Evolutionary conservation across 441 rosid genomes (phyloP).

Genomic region (Euphorbia corollata): DNA sequence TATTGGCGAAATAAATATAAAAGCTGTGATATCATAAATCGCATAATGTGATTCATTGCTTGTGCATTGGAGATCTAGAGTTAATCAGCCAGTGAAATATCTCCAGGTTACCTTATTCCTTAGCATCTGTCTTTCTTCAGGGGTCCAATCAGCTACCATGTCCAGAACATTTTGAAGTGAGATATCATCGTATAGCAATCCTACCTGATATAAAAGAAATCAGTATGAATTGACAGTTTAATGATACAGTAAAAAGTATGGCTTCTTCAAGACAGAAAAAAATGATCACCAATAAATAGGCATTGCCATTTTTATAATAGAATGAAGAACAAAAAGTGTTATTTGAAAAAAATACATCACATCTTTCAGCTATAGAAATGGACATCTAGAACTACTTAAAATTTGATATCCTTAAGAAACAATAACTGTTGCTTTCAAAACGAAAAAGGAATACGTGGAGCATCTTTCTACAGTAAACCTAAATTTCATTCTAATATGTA

Average conservation of each 20-base stretch:
- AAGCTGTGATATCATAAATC: neutral
- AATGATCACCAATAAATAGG: neutral
- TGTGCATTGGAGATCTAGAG: slow-evolving; percentile 6
- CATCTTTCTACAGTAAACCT: neutral
- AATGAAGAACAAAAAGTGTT: neutral
- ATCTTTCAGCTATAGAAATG: neutral
- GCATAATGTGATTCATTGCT: neutral
- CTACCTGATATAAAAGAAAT: slow-evolving; percentile 51
- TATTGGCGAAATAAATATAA: neutral
- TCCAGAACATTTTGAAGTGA: slow-evolving; percentile 70
- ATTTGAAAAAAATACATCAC: neutral
- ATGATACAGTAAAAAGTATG: neutral
- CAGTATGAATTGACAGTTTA: slow-evolving; percentile 17
- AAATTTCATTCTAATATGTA: slow-evolving; percentile 3
- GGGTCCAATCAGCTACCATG: slow-evolving; percentile 87
- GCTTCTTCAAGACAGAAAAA: neutral
- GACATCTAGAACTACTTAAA: neutral
- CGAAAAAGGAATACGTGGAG: neutral
- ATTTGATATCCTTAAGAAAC: neutral
- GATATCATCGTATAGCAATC: slow-evolving; percentile 75
- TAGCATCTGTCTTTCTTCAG: slow-evolving; percentile 82
- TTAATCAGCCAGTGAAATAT: neutral
- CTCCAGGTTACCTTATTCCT: slow-evolving; percentile 61
- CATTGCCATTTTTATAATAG: neutral
- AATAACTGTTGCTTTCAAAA: neutral